A percentile compares a stretch with the other conserved stretches of the same genome.
Conservation (phyloP, 2,329 filamentous ascomycete genomes). For the Fonsecaea erecta region DNA sequence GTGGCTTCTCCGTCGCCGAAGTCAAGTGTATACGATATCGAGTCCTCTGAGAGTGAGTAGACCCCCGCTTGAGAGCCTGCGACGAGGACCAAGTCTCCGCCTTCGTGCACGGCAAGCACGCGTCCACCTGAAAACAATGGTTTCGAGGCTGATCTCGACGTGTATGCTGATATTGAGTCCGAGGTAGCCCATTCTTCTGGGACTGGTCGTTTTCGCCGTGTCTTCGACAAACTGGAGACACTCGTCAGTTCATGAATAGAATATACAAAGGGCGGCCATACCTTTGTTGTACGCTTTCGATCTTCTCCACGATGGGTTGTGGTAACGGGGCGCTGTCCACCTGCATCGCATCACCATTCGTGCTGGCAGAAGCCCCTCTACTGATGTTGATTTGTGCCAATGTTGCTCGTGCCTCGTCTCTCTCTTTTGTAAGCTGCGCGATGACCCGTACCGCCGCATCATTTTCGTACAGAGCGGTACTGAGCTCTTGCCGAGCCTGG, state of each 20-base stretch:
- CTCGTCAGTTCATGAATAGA: constrained; percentile 23
- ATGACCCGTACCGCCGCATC: constrained; percentile 97
- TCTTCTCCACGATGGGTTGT: constrained; percentile 69
- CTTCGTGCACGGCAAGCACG: constrained; percentile 62
- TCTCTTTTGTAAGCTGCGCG: constrained; percentile 83
- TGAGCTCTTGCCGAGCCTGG: constrained; percentile 90
- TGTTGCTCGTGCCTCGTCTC: constrained; percentile 89
- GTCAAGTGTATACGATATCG: constrained; percentile 66
- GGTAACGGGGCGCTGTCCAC: constrained; percentile 81
- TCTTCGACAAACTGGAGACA: constrained; percentile 73
- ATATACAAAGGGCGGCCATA: constrained; percentile 54
- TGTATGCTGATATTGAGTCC: constrained; percentile 69
- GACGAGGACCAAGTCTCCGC: constrained; percentile 70
- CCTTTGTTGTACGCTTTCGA: constrained; percentile 81
- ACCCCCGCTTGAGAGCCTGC: constrained; percentile 79
- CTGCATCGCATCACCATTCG: constrained; percentile 84
- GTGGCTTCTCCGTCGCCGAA: constrained; percentile 67
- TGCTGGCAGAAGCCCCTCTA: constrained; percentile 46
- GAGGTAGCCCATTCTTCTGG: constrained; percentile 82
- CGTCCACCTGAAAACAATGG: constrained; percentile 64
- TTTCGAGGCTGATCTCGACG: constrained; percentile 59
- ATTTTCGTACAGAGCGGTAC: constrained; percentile 92
- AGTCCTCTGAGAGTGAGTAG: constrained; percentile 76
- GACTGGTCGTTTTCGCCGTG: constrained; percentile 84
- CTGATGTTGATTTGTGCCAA: constrained; percentile 82